These are phyloP conservation scores for Acacia confusa DNA, from an alignment of 306 rosid species.

Conservation along the genomic window DNA sequence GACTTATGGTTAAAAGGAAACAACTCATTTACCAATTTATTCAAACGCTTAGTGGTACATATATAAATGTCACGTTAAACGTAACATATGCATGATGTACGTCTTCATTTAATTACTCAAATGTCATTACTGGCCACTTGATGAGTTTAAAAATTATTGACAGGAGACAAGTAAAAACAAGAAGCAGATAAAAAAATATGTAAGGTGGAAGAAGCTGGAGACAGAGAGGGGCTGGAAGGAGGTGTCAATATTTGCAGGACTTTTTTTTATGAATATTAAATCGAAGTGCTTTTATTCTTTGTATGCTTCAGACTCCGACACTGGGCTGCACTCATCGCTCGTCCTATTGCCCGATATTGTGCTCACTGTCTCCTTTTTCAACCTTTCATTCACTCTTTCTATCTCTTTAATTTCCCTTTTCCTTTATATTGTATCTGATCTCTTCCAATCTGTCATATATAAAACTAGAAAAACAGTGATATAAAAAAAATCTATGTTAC, in stretches of 20 bases:
- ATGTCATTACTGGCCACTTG: not conserved
- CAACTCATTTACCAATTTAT: too few species aligned
- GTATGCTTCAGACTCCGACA: constrained; percentile 62
- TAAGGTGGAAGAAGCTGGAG: constrained; percentile 34
- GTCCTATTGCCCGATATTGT: constrained; percentile 46
- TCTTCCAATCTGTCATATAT: not conserved
- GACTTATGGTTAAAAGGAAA: too few species aligned
- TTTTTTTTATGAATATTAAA: constrained; percentile 17
- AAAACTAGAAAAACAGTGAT: not conserved
- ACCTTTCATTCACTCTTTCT: not conserved
- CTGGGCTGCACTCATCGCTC: constrained; percentile 46
- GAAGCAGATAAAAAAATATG: not conserved
- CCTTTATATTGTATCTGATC: not conserved
- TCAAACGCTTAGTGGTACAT: too few species aligned
- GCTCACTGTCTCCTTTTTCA: constrained; percentile 41
- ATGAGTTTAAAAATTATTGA: not conserved
- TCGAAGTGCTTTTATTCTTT: constrained; percentile 12
- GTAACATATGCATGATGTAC: not conserved
- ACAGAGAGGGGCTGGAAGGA: constrained; percentile 45
- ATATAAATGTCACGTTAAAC: not conserved
- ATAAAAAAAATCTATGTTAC: not conserved
- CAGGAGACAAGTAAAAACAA: not conserved
- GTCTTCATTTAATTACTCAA: not conserved
- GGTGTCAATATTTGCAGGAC: constrained; percentile 45
- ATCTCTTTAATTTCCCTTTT: not conserved